phyloP scores from a whole-genome alignment of 768 basidiomycete species.

The Xerocomellus intermedius region DNA sequence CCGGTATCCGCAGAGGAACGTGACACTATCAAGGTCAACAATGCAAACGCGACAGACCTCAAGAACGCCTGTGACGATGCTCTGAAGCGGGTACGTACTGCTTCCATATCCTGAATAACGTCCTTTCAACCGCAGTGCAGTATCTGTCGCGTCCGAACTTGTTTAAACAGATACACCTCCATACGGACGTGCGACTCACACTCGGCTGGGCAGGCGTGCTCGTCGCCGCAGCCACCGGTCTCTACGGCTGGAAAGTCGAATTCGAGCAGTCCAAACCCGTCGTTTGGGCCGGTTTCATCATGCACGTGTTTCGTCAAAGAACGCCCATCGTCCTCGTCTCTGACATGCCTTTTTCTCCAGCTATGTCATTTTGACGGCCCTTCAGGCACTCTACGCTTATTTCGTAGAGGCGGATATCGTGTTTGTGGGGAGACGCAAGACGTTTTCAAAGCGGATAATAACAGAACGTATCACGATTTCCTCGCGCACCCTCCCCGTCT shows the following conservation, averaged over 20 bases:
- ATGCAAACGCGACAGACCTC: constrained; percentile 53
- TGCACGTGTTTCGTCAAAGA: constrained; percentile 48
- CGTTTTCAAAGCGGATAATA: constrained; percentile 88
- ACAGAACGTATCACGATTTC: constrained; percentile 84
- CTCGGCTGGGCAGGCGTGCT: constrained; percentile 88
- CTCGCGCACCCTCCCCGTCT: constrained; percentile 59
- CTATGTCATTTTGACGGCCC: constrained; percentile 68
- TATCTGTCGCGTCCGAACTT: constrained; percentile 76
- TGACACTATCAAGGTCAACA: constrained; percentile 62
- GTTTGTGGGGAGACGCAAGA: constrained; percentile 88
- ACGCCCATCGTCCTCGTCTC: constrained; percentile 1
- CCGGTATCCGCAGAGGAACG: constrained; percentile 43
- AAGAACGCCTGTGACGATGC: constrained; percentile 85
- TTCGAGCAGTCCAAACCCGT: constrained; percentile 86
- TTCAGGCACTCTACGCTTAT: constrained; percentile 81
- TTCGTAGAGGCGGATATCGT: constrained; percentile 82
- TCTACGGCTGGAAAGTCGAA: constrained; percentile 85
- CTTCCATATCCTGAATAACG: background rate
- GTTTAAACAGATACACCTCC: constrained; percentile 83
- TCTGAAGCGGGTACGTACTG: constrained; percentile 70
- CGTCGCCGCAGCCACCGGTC: constrained; percentile 74
- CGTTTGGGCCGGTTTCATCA: constrained; percentile 73
- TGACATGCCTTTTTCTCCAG: constrained; percentile 37
- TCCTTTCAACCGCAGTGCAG: constrained; percentile 39
- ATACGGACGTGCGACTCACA: constrained; percentile 84